phyloP scores from a whole-genome alignment of 768 basidiomycete species.

The Suillus plorans region DNA sequence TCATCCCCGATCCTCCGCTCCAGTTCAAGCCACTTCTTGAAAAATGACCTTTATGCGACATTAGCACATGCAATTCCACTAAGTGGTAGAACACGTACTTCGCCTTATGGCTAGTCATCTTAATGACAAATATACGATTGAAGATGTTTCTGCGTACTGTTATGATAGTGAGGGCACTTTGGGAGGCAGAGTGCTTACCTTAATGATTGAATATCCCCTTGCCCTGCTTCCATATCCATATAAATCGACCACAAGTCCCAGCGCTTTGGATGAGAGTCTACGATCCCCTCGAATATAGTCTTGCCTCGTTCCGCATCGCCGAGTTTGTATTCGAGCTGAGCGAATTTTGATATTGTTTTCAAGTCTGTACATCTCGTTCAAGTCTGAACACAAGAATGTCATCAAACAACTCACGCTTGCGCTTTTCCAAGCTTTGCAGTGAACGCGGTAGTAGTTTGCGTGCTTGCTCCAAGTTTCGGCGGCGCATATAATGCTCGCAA shows the following conservation, averaged over 20 bases:
- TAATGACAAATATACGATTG: slow-evolving; percentile 74
- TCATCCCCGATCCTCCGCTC: slow-evolving; percentile 88
- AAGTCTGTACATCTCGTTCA: slow-evolving; percentile 56
- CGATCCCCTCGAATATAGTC: slow-evolving; percentile 94
- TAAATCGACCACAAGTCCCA: slow-evolving; percentile 97
- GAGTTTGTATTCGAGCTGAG: slow-evolving; percentile 90
- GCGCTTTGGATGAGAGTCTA: slow-evolving; percentile 93
- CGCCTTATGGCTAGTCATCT: slow-evolving; percentile 94
- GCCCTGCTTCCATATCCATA: slow-evolving; percentile 91
- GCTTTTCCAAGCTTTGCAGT: slow-evolving; percentile 88
- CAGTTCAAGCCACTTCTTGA: slow-evolving; percentile 96
- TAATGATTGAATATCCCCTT: slow-evolving; percentile 74
- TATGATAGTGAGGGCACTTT: slow-evolving; percentile 1
- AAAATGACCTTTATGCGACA: slow-evolving; percentile 64
- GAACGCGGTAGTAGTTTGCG: slow-evolving; percentile 84
- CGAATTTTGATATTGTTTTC: slow-evolving; percentile 94
- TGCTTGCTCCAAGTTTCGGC: slow-evolving; percentile 74
- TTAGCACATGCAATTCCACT: slow-evolving; percentile 10
- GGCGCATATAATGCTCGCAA: slow-evolving; percentile 77
- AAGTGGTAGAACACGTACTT: slow-evolving; percentile 60
- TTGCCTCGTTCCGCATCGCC: slow-evolving; percentile 94
- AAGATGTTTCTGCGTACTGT: slow-evolving; percentile 70
- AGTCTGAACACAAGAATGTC: neutral
- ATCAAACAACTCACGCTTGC: slow-evolving; percentile 70
- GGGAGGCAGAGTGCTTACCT: slow-evolving; percentile 45